A percentile compares a stretch with the other conserved stretches of the same genome.
These are phyloP conservation scores for Lasiodiplodia sp. DNA, from an alignment of 2,329 filamentous ascomycete species.

Conservation along the genomic window DNA sequence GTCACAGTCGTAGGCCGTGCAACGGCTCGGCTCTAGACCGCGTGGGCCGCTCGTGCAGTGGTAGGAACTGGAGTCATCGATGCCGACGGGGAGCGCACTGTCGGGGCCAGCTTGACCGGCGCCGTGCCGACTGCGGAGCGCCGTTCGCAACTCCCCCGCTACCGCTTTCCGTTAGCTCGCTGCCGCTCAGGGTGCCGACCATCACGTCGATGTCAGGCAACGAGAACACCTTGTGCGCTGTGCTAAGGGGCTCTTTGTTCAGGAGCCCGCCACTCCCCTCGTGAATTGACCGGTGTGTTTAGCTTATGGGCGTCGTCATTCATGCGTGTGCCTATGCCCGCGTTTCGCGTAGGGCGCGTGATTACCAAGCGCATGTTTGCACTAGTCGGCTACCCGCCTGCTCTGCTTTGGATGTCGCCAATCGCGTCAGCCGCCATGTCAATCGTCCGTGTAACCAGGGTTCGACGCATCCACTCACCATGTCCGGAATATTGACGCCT, in stretches of 20 bases:
- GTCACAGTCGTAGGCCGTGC: slow-evolving; percentile 1
- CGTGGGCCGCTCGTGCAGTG: background rate
- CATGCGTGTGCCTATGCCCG: too few species aligned
- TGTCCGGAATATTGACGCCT: background rate
- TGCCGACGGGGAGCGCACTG: slow-evolving; percentile 2
- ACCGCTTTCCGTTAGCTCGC: slow-evolving; percentile 5
- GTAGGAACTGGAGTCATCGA: slow-evolving; percentile 16
- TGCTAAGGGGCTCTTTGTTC: background rate
- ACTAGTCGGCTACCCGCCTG: background rate
- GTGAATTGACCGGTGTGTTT: background rate
- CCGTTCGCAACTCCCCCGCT: slow-evolving; percentile 19
- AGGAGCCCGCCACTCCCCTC: background rate
- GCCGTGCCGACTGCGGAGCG: slow-evolving; percentile 16
- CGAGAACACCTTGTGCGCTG: background rate
- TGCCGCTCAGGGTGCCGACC: background rate
- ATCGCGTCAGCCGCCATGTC: background rate
- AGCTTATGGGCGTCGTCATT: background rate
- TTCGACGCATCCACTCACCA: background rate
- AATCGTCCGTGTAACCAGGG: background rate
- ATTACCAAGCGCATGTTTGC: background rate
- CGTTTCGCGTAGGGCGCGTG: background rate
- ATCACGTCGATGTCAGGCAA: background rate
- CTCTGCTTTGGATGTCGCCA: background rate
- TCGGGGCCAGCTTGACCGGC: background rate
- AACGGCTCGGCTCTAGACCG: slow-evolving; percentile 11